Evolutionary conservation across 2,329 filamentous ascomycete genomes (phyloP).

Genomic region (Ceratocystis huliohia): DNA sequence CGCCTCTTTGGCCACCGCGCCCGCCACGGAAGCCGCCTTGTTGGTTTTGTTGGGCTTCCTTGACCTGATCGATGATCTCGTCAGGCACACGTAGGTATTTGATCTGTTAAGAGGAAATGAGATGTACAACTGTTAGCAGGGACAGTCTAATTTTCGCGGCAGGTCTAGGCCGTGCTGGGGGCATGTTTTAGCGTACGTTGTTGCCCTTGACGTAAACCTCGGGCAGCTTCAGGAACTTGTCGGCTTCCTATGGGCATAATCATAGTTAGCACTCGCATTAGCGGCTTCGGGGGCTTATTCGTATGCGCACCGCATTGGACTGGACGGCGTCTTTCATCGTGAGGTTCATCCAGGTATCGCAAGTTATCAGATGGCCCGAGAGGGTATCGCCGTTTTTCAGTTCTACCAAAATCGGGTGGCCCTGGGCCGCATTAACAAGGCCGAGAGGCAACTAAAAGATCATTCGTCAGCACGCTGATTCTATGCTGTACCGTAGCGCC

Average conservation of each 20-base stretch:
- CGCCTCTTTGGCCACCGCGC: slow-evolving; percentile 46
- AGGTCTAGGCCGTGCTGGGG: background rate
- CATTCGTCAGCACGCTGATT: background rate
- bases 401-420: slow-evolving; percentile 95
- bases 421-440: slow-evolving; percentile 87
- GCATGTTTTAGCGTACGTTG: slow-evolving; percentile 55
- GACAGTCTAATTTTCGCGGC: background rate
- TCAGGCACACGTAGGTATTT: slow-evolving; percentile 95
- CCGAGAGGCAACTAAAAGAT: slow-evolving; percentile 52
- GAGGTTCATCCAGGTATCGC: slow-evolving; percentile 99
- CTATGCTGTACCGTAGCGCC: background rate
- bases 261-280: slow-evolving; percentile 23
- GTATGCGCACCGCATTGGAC: slow-evolving; percentile 58
- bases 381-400: slow-evolving; percentile 96
- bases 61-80: slow-evolving; percentile 88
- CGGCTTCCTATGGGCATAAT: slow-evolving; percentile 54
- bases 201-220: slow-evolving; percentile 97
- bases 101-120: slow-evolving; percentile 48
- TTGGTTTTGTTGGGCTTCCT: slow-evolving; percentile 76
- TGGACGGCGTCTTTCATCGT: slow-evolving; percentile 95
- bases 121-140: slow-evolving; percentile 22
- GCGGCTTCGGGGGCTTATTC: background rate
- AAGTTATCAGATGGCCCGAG: slow-evolving; percentile 89
- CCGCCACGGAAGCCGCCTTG: slow-evolving; percentile 51
- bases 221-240: slow-evolving; percentile 81